phyloP scores from a whole-genome alignment of 345 rosid species.

The Eutrema heterophyllum region DNA sequence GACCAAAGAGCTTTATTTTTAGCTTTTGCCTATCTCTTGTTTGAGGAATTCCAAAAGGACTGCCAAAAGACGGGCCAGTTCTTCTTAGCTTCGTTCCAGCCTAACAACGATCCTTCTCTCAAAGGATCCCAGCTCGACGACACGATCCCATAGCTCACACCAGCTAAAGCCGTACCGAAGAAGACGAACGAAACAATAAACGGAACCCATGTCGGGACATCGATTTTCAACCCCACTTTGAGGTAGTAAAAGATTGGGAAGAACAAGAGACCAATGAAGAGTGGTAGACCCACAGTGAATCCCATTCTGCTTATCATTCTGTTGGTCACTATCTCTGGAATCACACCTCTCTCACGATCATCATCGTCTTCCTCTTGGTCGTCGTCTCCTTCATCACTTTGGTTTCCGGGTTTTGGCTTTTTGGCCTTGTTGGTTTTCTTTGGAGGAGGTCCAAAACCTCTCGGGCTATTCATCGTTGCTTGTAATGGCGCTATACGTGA shows the following conservation, averaged over 20 bases:
- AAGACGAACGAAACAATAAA: slow-evolving; percentile 74
- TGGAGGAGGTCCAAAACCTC: slow-evolving; percentile 68
- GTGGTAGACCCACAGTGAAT: slow-evolving; percentile 68
- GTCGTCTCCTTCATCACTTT: slow-evolving; percentile 26
- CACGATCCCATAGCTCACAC: slow-evolving; percentile 89
- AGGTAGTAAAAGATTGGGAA: slow-evolving; percentile 73
- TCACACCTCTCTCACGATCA: slow-evolving; percentile 47
- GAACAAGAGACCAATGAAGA: slow-evolving; percentile 68
- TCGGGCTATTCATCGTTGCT: slow-evolving; percentile 62
- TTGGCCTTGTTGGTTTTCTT: slow-evolving; percentile 52
- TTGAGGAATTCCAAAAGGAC: slow-evolving; percentile 66
- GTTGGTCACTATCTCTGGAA: slow-evolving; percentile 91
- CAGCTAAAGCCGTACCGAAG: slow-evolving; percentile 77
- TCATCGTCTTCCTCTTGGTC: slow-evolving; percentile 33
- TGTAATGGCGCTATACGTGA: slow-evolving; percentile 30
- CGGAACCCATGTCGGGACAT: slow-evolving; percentile 88
- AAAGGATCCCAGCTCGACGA: slow-evolving; percentile 96
- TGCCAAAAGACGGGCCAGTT: slow-evolving; percentile 98
- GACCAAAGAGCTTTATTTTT: not conserved
- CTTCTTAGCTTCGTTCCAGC: slow-evolving; percentile 92
- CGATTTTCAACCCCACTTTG: slow-evolving; percentile 70
- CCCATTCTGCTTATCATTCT: slow-evolving; percentile 89
- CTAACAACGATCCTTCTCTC: slow-evolving; percentile 86
- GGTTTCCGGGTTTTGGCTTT: slow-evolving; percentile 33
- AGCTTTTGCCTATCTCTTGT: slow-evolving; percentile 36